Conservation (phyloP, 305 asterid species). For the Fraxinus ornus region DNA sequence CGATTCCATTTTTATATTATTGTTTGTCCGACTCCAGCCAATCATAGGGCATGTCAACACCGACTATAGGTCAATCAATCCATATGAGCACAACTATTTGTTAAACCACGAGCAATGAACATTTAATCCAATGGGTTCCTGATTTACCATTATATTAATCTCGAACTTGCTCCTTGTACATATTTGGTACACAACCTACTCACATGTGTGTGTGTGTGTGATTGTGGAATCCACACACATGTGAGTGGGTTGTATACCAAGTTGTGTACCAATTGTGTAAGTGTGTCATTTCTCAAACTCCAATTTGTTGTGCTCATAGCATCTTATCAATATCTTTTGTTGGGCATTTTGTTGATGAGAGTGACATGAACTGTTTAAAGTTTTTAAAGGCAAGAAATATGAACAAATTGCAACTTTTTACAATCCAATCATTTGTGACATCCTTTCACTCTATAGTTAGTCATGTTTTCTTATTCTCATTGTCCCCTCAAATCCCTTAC, state of each 20-base stretch:
- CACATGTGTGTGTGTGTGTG: too few species aligned
- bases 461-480: not conserved
- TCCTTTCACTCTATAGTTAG: not conserved
- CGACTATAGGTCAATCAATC: not conserved
- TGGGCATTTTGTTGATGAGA: not conserved
- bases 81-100: not conserved
- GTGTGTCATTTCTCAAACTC: too few species aligned
- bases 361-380: constrained; percentile 4
- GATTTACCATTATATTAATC: too few species aligned
- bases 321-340: not conserved
- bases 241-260: too few species aligned
- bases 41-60: not conserved
- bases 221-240: too few species aligned
- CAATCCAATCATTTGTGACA: not conserved
- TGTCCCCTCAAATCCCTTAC: not conserved
- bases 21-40: not conserved
- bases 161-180: too few species aligned
- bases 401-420: not conserved
- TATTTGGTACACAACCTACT: too few species aligned
- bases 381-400: not conserved
- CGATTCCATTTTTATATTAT: not conserved
- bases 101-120: not conserved
- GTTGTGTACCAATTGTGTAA: too few species aligned
- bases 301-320: too few species aligned
- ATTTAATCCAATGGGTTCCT: too few species aligned